Evolutionary conservation across 768 basidiomycete genomes (phyloP), one percentile per base, ranked within the genome.

Genomic region (Tephrocybe sp.): DNA sequence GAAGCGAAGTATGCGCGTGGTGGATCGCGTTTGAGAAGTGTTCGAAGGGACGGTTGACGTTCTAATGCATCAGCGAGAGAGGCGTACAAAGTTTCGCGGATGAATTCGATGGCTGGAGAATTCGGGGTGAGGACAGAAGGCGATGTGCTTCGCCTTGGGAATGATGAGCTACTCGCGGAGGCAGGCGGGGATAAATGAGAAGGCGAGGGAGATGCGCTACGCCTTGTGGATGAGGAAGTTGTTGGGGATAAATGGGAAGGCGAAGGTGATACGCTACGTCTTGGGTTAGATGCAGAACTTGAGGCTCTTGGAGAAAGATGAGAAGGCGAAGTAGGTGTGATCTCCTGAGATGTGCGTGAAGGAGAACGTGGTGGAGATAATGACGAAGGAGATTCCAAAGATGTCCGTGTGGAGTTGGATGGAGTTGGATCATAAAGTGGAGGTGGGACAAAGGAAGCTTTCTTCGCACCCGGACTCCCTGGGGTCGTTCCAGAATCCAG

Each of bases 1-100:
- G 83, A 73, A 13, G 85, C 83, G 60, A 89, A 94, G 71, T 91
- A 92, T 0, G 88, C 91, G 16, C 87, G 76, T 0, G 84, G 68
- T 0, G 82, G 81, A 59, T 92, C 88, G 12, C 60, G 57, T n/a
- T 68, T 68, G 48, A 92, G 77, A 9, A 86, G 73, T 0, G 58
- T 49, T 2, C 78, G 77, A 5, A 93, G 75, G 2, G 75, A 69
- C 0, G 78, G 74, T 11, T 72, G 76, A 3, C 70, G 69, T 42
- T 82, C 76, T 38, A 92, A 73, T 1, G 78, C 81, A 54, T 89
- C 88, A 0, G 76, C 89, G 3, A 93, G 73, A 2, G 88, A 79
- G 0, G 91, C 88, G 64, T 92, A 94, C 15, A 94, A 77, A 0
- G 91, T 91, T 65, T 94, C 90, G 22, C 91, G 86, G 51, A 94